These are phyloP conservation scores for Azolla pinnata DNA, from an alignment of 75 land plant species.

Conservation along the genomic window DNA sequence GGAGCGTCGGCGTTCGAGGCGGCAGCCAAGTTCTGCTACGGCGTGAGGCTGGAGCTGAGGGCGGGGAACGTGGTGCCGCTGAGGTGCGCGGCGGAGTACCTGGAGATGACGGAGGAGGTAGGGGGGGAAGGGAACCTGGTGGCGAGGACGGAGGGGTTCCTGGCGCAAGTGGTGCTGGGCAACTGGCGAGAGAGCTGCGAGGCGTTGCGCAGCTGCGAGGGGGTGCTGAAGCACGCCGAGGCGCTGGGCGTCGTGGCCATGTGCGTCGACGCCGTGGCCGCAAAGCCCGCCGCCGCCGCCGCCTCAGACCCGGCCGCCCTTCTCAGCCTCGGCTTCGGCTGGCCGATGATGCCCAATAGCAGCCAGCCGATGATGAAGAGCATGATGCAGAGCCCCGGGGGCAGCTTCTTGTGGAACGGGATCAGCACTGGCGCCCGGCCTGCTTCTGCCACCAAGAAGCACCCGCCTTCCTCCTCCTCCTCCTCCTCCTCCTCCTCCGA, in stretches of 20 bases:
- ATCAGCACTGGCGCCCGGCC: constrained; percentile 80
- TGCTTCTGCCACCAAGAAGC: constrained; percentile 39
- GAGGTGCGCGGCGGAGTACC: constrained; percentile 68
- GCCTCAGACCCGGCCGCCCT: not conserved
- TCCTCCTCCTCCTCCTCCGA: constrained; percentile 40
- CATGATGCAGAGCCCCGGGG: constrained; percentile 77
- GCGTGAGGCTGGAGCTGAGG: constrained; percentile 61
- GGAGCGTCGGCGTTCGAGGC: constrained; percentile 65
- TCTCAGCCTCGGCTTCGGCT: too few relatives aligned
- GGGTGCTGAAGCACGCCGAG: constrained; percentile 53
- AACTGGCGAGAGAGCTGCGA: constrained; percentile 65
- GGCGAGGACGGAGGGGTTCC: constrained; percentile 50
- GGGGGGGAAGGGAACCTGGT: constrained; percentile 71
- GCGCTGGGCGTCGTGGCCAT: constrained; percentile 46
- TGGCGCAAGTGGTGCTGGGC: constrained; percentile 61
- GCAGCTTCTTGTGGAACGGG: constrained; percentile 87
- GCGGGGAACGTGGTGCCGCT: constrained; percentile 54
- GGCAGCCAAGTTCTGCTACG: constrained; percentile 79
- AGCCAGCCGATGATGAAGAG: constrained; percentile 52
- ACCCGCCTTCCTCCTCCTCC: constrained; percentile 28
- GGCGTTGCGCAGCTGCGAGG: constrained; percentile 69
- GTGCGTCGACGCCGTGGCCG: constrained; percentile 60
- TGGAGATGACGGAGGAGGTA: constrained; percentile 76
- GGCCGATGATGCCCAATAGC: too few relatives aligned
- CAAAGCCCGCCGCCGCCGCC: constrained; percentile 27